These are phyloP conservation scores for Stephanodiscus minutulus DNA, from an alignment of 108 stramenopile species.

Conservation along the genomic window DNA sequence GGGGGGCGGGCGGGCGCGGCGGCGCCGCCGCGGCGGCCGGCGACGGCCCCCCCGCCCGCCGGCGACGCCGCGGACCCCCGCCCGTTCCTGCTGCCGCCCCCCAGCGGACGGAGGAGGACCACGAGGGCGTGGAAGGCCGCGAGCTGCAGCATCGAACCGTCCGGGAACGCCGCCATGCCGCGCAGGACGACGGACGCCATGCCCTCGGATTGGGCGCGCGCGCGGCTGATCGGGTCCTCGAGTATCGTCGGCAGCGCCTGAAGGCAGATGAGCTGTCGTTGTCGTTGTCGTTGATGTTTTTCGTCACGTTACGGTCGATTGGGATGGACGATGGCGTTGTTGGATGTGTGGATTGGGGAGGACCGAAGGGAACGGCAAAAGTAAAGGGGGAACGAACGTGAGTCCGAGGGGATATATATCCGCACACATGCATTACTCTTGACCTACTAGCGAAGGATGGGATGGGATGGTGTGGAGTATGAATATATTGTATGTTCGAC, in stretches of 20 bases:
- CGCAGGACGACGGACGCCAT: conserved; percentile 33
- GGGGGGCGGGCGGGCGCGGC: no score
- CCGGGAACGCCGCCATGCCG: conserved; percentile 34
- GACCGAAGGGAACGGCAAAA: no score
- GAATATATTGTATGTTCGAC: no score
- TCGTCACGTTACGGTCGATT: not conserved
- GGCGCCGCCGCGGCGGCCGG: no score
- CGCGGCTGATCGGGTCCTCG: conserved; percentile 21
- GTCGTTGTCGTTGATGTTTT: no score
- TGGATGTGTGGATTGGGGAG: no score
- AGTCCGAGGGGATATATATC: not conserved
- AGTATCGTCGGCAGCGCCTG: conserved; percentile 38
- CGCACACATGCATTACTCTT: not conserved
- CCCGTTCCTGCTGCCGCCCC: conserved; percentile 51
- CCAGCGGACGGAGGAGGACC: conserved; percentile 49
- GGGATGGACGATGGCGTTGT: not conserved
- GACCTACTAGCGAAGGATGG: no score
- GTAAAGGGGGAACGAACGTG: no score
- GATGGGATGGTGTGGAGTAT: no score
- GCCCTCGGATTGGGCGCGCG: conserved; percentile 26
- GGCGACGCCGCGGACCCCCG: conserved; percentile 16
- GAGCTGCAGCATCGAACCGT: conserved; percentile 25
- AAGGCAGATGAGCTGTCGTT: conserved; percentile 34
- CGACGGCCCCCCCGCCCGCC: not conserved
- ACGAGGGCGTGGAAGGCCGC: conserved; percentile 56